Evolutionary conservation across 192 early-diverging fungal genomes (phyloP).

Genomic region (Helicostylum pulchrum): DNA sequence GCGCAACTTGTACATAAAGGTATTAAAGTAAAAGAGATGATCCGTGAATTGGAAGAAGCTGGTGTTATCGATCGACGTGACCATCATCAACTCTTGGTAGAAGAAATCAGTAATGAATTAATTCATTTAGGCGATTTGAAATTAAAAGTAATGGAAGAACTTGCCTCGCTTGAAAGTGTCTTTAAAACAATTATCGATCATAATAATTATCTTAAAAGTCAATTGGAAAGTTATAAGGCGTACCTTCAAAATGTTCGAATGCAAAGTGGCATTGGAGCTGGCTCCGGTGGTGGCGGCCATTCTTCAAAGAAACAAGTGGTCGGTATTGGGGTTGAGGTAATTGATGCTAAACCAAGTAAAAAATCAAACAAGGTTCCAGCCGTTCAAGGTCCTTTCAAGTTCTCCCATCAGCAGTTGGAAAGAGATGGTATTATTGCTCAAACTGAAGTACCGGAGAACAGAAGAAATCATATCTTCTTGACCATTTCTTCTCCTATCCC

Average conservation of each 20-base stretch:
- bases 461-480: slow-evolving; percentile 83
- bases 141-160: slow-evolving; percentile 83
- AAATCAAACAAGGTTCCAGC: slow-evolving; percentile 36
- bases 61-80: slow-evolving; percentile 71
- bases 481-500: slow-evolving; percentile 82
- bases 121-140: slow-evolving; percentile 84
- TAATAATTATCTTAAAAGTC: slow-evolving; percentile 85
- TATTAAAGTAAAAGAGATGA: slow-evolving; percentile 92
- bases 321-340: slow-evolving; percentile 60
- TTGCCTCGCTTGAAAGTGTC: slow-evolving; percentile 71
- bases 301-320: slow-evolving; percentile 38
- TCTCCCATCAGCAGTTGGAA: slow-evolving; percentile 78
- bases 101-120: slow-evolving; percentile 86
- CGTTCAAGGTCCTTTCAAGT: slow-evolving; percentile 74
- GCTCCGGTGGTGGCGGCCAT: slow-evolving; percentile 7
- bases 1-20: slow-evolving; percentile 86
- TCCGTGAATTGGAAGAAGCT: slow-evolving; percentile 75
- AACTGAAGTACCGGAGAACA: slow-evolving; percentile 85
- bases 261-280: slow-evolving; percentile 41
- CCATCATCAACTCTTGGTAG: slow-evolving; percentile 73
- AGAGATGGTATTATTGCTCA: slow-evolving; percentile 86
- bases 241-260: slow-evolving; percentile 91
- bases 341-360: slow-evolving; percentile 41
- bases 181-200: slow-evolving; percentile 92
- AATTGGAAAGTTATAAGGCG: slow-evolving; percentile 91